phyloP scores from a whole-genome alignment of 2,329 filamentous ascomycete species.

The Ophiostoma sp. region DNA sequence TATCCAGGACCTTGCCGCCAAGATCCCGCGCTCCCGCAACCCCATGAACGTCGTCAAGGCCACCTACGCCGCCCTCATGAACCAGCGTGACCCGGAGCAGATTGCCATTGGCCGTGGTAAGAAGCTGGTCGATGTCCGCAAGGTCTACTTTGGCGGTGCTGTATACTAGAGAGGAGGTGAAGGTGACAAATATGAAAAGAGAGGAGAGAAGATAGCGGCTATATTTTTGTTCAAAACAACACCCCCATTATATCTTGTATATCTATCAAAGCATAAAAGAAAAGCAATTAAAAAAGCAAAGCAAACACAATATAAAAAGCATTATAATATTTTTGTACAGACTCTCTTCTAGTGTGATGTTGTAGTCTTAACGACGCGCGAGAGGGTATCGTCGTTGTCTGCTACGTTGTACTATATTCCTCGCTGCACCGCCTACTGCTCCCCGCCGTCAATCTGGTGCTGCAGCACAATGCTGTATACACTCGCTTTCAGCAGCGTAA shows the following conservation, averaged over 20 bases:
- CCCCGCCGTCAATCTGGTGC: constrained; percentile 84
- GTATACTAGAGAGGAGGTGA: constrained; percentile 50
- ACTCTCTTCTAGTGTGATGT: not conserved
- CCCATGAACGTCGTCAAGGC: constrained; percentile 99
- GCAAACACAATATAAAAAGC: not conserved
- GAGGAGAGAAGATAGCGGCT: not conserved
- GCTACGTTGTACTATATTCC: too few relatives aligned
- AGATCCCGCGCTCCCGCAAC: constrained; percentile 82
- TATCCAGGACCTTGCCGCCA: constrained; percentile 81
- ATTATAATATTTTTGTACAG: not conserved
- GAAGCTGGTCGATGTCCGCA: constrained; percentile 94
- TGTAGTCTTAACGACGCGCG: constrained; percentile 21
- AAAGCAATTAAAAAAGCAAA: not conserved
- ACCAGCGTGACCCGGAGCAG: constrained; percentile 83
- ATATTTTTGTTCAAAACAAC: constrained; percentile 11
- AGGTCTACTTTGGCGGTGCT: constrained; percentile 91
- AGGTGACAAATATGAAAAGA: too few relatives aligned
- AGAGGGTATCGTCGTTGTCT: constrained; percentile 26
- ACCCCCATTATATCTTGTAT: constrained; percentile 14
- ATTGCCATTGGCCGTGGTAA: constrained; percentile 86
- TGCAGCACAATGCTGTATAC: constrained; percentile 98
- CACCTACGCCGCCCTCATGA: constrained; percentile 75
- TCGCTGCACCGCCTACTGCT: constrained; percentile 44
- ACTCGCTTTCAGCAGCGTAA: constrained; percentile 94
- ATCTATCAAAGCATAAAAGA: constrained; percentile 6